phyloP scores from a whole-genome alignment of 441 rosid species.

The Corymbia calophylla region DNA sequence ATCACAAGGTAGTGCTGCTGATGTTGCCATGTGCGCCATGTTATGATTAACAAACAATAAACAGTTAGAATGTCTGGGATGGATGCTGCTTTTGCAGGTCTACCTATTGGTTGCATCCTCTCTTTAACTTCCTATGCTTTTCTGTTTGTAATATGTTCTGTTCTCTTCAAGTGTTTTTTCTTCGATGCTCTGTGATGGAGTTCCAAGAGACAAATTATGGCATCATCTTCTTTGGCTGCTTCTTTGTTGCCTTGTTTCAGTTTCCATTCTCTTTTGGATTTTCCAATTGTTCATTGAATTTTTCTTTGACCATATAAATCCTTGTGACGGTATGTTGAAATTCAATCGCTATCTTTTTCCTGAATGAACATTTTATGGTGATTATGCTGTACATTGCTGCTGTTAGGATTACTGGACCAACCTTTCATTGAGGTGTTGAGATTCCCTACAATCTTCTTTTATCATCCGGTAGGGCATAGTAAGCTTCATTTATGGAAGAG shows the following conservation, averaged over 20 bases:
- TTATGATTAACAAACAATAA: slow-evolving; percentile 62
- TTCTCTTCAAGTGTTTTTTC: background rate
- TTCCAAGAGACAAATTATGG: background rate
- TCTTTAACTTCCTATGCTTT: background rate
- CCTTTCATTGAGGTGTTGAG: background rate
- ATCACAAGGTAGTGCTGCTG: slow-evolving; percentile 96
- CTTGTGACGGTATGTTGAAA: background rate
- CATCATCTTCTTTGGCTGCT: background rate
- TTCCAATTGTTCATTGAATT: background rate
- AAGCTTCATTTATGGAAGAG: background rate
- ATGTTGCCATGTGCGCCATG: slow-evolving; percentile 99
- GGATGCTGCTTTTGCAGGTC: slow-evolving; percentile 95
- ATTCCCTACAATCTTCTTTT: background rate
- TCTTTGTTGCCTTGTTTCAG: background rate
- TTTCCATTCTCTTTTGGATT: background rate
- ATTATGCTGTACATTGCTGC: background rate
- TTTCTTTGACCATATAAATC: background rate
- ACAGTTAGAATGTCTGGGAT: slow-evolving; percentile 71
- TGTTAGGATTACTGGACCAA: background rate
- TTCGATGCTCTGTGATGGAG: background rate
- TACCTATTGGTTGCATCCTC: background rate
- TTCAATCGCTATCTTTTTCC: background rate
- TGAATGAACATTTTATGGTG: background rate
- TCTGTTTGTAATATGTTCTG: background rate
- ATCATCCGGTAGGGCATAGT: background rate